Conservation (phyloP, 1,284 basidiomycete species). For the Trichosporon faecale region DNA sequence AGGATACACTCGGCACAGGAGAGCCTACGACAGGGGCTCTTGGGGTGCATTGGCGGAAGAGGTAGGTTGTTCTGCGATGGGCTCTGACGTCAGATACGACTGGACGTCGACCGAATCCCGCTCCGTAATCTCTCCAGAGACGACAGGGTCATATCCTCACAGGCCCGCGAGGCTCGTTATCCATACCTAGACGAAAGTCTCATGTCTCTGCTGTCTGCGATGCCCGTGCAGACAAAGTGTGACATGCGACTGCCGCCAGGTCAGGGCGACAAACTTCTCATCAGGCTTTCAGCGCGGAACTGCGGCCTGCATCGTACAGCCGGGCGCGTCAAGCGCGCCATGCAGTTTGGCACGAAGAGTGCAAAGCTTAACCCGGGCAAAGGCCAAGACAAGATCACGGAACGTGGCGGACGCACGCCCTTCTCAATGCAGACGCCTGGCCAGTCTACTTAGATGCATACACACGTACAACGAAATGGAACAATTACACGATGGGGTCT, state of each 20-base stretch:
- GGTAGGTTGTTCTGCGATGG: constrained; percentile 53
- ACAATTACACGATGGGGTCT: constrained; percentile 17
- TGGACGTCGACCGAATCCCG: constrained; percentile 88
- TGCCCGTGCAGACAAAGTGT: constrained; percentile 77
- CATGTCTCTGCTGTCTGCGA: constrained; percentile 65
- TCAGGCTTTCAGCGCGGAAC: constrained; percentile 66
- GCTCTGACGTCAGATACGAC: constrained; percentile 63
- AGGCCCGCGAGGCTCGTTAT: constrained; percentile 84
- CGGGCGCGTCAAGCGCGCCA: constrained; percentile 78
- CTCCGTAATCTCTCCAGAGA: constrained; percentile 88
- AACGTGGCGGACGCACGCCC: neutral
- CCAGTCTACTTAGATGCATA: constrained; percentile 1
- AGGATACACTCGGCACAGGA: constrained; percentile 86
- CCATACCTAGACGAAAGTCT: constrained; percentile 81
- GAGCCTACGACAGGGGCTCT: constrained; percentile 64
- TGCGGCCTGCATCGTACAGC: constrained; percentile 69
- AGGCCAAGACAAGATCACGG: neutral
- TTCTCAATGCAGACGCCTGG: neutral
- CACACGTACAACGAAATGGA: neutral
- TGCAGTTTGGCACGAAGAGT: constrained; percentile 94
- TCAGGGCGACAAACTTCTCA: constrained; percentile 79
- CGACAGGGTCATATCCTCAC: constrained; percentile 82
- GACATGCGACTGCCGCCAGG: constrained; percentile 60
- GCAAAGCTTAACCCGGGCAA: constrained; percentile 63
- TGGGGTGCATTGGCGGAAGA: constrained; percentile 77